These are phyloP conservation scores for Apiotrichum akiyoshidainum DNA, from an alignment of 1,284 basidiomycete species.

Conservation along the genomic window DNA sequence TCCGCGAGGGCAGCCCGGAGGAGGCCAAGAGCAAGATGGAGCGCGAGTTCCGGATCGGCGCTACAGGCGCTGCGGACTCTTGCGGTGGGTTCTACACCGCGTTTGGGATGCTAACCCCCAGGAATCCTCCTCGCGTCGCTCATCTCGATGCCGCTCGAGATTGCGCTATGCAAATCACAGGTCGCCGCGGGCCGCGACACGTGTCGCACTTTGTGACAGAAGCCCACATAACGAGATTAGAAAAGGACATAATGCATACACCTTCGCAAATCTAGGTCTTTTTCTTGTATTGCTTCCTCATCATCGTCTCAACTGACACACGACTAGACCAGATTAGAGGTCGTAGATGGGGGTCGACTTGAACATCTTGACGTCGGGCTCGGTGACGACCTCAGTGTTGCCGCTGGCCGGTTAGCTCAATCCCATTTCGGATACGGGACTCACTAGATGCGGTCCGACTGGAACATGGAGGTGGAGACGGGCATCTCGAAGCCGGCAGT, in stretches of 20 bases:
- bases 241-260: too few relatives aligned
- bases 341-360: constrained; percentile 45
- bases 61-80: constrained; percentile 60
- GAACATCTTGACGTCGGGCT: constrained; percentile 49
- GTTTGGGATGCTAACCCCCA: constrained; percentile 33
- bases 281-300: background rate
- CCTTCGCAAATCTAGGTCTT: background rate
- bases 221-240: background rate
- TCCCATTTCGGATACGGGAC: constrained; percentile 5
- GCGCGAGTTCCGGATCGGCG: constrained; percentile 83
- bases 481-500: constrained; percentile 52
- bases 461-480: constrained; percentile 54
- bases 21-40: constrained; percentile 53
- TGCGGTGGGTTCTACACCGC: constrained; percentile 56
- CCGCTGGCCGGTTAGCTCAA: constrained; percentile 20
- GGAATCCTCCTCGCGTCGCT: constrained; percentile 77
- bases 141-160: constrained; percentile 78
- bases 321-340: constrained; percentile 5
- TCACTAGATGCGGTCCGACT: constrained; percentile 49
- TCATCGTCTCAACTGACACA: background rate
- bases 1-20: constrained; percentile 50
- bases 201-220: constrained; percentile 62
- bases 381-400: constrained; percentile 38
- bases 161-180: constrained; percentile 71
- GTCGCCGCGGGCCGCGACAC: constrained; percentile 66